Evolutionary conservation across 331 rosid genomes (phyloP).

Genomic region (Quercus tomentella): DNA sequence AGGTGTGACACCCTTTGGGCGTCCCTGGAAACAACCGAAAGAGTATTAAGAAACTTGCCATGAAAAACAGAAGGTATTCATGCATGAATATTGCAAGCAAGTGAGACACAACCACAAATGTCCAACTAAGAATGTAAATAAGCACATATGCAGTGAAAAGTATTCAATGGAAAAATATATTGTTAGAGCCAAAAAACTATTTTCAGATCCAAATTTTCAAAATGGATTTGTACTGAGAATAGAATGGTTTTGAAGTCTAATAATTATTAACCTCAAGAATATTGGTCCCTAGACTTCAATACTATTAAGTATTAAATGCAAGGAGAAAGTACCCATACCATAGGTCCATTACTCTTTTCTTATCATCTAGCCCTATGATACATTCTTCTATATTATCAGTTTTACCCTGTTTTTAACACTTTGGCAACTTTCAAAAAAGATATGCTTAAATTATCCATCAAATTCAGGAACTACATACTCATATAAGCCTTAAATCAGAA

Average conservation of each 20-base stretch:
- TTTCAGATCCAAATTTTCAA: background rate
- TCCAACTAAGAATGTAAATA: no score
- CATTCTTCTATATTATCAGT: background rate
- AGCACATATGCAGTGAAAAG: no score
- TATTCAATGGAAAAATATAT: no score
- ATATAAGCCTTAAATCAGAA: no score
- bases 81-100: no score
- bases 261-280: background rate
- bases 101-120: background rate
- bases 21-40: conserved; percentile 47
- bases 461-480: no score
- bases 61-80: background rate
- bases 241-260: background rate
- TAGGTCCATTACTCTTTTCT: background rate
- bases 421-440: no score
- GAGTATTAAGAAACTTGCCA: conserved; percentile 10
- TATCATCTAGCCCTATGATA: background rate
- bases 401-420: background rate
- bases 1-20: conserved; percentile 97
- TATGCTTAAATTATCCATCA: no score
- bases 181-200: no score
- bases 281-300: background rate
- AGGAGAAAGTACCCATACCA: background rate
- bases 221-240: background rate
- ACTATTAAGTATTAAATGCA: background rate